A percentile compares a stretch with the other conserved stretches of the same genome.
These are phyloP conservation scores for Spathaspora gorwiae DNA, from an alignment of 805 yeast genomes.

Conservation along the genomic window DNA sequence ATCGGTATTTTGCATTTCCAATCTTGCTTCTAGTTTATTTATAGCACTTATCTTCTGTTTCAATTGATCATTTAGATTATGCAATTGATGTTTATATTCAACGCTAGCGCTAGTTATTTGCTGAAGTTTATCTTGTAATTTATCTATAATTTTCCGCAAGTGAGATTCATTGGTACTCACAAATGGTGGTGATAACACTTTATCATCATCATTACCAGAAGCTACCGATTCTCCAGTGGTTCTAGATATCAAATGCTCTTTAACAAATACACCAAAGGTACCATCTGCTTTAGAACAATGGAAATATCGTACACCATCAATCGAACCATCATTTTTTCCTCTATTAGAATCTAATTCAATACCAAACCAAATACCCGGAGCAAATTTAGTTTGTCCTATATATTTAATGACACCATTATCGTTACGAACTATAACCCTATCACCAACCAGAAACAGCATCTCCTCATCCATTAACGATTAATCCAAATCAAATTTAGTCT, in stretches of 20 bases:
- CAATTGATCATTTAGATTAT: slow-evolving; percentile 11
- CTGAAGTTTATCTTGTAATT: slow-evolving; percentile 45
- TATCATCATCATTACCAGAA: not conserved
- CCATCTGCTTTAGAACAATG: slow-evolving; percentile 36
- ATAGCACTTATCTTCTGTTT: not conserved
- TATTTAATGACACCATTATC: slow-evolving; percentile 45
- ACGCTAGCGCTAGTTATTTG: slow-evolving; percentile 22
- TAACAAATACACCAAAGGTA: slow-evolving; percentile 9
- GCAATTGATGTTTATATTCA: slow-evolving; percentile 15
- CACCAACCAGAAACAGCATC: slow-evolving; percentile 17
- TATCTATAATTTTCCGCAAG: slow-evolving; percentile 18
- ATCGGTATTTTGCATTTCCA: slow-evolving; percentile 39
- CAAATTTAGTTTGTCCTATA: slow-evolving; percentile 53
- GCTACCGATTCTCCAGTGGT: not conserved
- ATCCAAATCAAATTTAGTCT: too few species aligned
- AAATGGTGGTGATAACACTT: not conserved
- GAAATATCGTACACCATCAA: slow-evolving; percentile 42
- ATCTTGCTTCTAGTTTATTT: slow-evolving; percentile 13
- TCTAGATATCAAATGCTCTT: not conserved
- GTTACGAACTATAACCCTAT: slow-evolving; percentile 32
- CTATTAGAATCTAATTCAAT: slow-evolving; percentile 35
- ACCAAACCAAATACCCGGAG: slow-evolving; percentile 55
- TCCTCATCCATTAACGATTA: too few species aligned
- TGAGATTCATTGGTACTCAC: not conserved
- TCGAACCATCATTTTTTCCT: slow-evolving; percentile 50